These are phyloP conservation scores for Pichia sp. DNA, from an alignment of 1,139 yeast genomes.

Conservation along the genomic window DNA sequence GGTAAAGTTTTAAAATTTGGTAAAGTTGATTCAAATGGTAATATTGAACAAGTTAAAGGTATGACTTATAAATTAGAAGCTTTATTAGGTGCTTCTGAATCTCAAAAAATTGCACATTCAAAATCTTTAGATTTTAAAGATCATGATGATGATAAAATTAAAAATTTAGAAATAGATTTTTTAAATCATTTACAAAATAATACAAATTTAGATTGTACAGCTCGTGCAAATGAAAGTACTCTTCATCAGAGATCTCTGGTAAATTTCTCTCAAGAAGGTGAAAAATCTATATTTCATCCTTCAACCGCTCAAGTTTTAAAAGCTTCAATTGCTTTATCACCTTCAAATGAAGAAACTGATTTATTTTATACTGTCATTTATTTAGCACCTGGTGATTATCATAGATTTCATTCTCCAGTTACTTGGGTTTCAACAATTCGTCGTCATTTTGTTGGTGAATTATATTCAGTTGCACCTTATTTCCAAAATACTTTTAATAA, in stretches of 20 bases:
- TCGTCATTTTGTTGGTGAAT: constrained; percentile 93
- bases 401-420: constrained; percentile 92
- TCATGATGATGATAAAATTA: background rate
- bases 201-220: constrained; percentile 15
- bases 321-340: constrained; percentile 27
- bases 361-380: constrained; percentile 87
- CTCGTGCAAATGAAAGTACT: constrained; percentile 2
- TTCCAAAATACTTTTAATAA: constrained; percentile 85
- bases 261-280: constrained; percentile 56
- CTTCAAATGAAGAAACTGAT: constrained; percentile 39
- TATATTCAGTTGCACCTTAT: constrained; percentile 94
- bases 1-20: constrained; percentile 89
- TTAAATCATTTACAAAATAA: constrained; percentile 16
- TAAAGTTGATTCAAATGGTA: constrained; percentile 62
- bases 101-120: constrained; percentile 39
- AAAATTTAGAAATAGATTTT: constrained; percentile 3
- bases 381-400: constrained; percentile 97
- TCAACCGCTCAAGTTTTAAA: constrained; percentile 28
- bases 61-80: constrained; percentile 89
- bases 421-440: constrained; percentile 93
- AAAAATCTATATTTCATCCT: constrained; percentile 37
- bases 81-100: constrained; percentile 58
- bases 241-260: constrained; percentile 9
- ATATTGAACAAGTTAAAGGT: constrained; percentile 95
- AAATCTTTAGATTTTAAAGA: constrained; percentile 1